Evolutionary conservation across 768 basidiomycete species (phyloP), one percentile per base, ranked within the genome.

Genomic region (Suillus subaureus): DNA sequence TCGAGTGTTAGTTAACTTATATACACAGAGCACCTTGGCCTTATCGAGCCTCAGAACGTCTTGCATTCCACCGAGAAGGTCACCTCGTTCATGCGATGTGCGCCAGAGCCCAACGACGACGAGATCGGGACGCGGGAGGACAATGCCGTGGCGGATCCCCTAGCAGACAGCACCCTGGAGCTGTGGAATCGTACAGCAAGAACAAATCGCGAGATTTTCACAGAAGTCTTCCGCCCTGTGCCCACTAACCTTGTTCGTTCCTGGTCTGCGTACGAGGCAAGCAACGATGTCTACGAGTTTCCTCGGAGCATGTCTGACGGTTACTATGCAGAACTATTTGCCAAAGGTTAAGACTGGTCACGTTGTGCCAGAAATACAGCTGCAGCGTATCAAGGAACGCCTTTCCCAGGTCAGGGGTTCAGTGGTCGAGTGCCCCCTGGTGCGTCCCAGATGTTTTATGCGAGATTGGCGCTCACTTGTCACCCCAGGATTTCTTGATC

Each of bases 191-290:
- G 79, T 42, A 95, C 92, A 0, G 96, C 94, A 21, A 82, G 84
- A 66, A 85, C 78, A 79, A 98, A 98, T 74, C 82, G 93, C 63
- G 90, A 92, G 73, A 83, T 96, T 63, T 97, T 94, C 70, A 89
- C 91, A 6, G 92, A 94, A 78, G 71, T 96, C 37, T 97, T 97
- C 83, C 84, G 88, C 47, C 89, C 92, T n/a, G 87, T 94, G 18
- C 94, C 95, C 4, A 90, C 88, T 15, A 94, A 97, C 77, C 77
- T 90, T 33, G 90, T 96, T 60, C 83, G 89, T 67, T 83, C 83
- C 64, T 96, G 93, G 94, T 79, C 84, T 11, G 85, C 87, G 6
- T 97, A 96, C 73, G 88, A 91, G 61, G 92, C 91, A 86, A 76
- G 64, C 64, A 49, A 9, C 26, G 35, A 37, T 47, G 61, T 55